A percentile compares a stretch with the other conserved stretches of the same genome.
phyloP scores from a whole-genome alignment of 148 eudicot species.

The Dianthus caryophyllus region DNA sequence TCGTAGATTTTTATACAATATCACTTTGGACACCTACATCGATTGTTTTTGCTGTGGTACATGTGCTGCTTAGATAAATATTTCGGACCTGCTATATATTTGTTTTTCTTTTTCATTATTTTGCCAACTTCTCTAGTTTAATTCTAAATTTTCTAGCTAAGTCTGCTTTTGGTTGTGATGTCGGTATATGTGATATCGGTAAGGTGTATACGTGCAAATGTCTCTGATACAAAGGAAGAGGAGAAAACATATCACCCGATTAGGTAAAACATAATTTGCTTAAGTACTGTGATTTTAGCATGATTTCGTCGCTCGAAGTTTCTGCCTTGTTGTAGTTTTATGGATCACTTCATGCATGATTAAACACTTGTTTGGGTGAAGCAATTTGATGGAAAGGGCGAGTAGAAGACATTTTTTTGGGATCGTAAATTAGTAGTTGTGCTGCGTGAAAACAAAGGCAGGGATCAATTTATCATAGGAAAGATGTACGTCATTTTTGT shows the following conservation, averaged over 20 bases:
- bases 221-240: conserved; percentile 12
- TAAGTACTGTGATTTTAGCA: background rate
- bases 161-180: background rate
- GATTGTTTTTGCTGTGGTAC: background rate
- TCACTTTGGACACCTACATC: conserved; percentile 1
- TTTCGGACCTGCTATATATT: background rate
- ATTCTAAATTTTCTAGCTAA: background rate
- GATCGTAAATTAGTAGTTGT: too few relatives aligned
- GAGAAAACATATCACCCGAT: conserved; percentile 5
- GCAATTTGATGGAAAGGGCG: too few relatives aligned
- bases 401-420: too few relatives aligned
- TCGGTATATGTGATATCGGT: background rate
- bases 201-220: conserved; percentile 10
- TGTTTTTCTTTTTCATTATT: background rate
- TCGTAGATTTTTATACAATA: conserved; percentile 1
- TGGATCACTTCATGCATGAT: background rate
- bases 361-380: background rate
- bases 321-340: background rate
- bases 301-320: background rate
- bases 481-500: too few relatives aligned
- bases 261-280: background rate
- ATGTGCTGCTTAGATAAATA: background rate
- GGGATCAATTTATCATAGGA: too few relatives aligned
- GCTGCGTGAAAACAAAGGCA: too few relatives aligned
- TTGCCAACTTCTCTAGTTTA: background rate